Percentiles rank a stretch among this genome's conserved stretches.
Evolutionary conservation across 2,329 filamentous ascomycete species (phyloP).

Genomic region (Pyrenophora teres): DNA sequence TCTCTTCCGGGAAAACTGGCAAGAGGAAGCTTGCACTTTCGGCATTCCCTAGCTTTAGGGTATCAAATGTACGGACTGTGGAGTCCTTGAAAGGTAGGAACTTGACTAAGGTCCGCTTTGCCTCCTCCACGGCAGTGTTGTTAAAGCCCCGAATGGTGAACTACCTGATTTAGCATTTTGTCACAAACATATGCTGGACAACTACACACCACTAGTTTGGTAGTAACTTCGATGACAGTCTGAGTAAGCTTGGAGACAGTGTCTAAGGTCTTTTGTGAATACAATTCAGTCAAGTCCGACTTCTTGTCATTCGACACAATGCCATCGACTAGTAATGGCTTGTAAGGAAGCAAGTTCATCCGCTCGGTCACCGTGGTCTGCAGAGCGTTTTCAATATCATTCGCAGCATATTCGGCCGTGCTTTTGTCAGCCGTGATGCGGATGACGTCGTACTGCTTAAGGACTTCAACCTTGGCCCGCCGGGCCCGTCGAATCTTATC

Average conservation of each 20-base stretch:
- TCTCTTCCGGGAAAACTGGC: constrained; percentile 23
- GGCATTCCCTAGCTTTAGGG: constrained; percentile 17
- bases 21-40: constrained; percentile 21
- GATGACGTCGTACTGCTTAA: constrained; percentile 30
- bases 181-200: background rate
- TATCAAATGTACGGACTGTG: constrained; percentile 24
- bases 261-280: constrained; percentile 22
- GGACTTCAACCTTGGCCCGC: constrained; percentile 39
- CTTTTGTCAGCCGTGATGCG: constrained; percentile 47
- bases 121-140: constrained; percentile 30
- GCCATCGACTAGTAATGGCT: constrained; percentile 16
- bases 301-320: constrained; percentile 3
- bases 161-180: constrained; percentile 20
- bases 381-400: constrained; percentile 39
- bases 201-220: constrained; percentile 25
- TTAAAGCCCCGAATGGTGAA: constrained; percentile 36
- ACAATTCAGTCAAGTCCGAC: constrained; percentile 14
- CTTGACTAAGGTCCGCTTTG: constrained; percentile 34
- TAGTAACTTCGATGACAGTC: constrained; percentile 25
- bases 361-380: constrained; percentile 16
- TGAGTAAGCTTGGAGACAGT: constrained; percentile 29
- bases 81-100: constrained; percentile 31
- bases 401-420: constrained; percentile 43
- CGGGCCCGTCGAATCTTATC: constrained; percentile 35
- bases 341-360: constrained; percentile 33